Evolutionary conservation across 1,284 basidiomycete genomes (phyloP).

Genomic region (Irpex sp.): DNA sequence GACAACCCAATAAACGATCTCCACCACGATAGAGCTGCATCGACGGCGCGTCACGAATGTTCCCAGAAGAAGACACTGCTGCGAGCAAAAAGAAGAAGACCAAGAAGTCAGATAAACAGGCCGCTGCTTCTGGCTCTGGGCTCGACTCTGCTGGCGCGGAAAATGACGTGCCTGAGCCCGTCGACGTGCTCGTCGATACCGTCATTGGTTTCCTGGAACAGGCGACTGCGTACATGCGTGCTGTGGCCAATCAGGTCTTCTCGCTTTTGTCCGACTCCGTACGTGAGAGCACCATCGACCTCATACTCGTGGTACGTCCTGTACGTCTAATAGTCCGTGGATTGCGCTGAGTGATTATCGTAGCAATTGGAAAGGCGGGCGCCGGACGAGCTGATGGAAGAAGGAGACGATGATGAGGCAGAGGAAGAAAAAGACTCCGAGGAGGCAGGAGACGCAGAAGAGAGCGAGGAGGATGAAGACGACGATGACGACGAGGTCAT

Average conservation of each 20-base stretch:
- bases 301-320: constrained; percentile 70
- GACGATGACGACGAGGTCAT: constrained; percentile 41
- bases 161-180: constrained; percentile 49
- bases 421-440: constrained; percentile 8
- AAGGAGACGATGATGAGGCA: constrained; percentile 31
- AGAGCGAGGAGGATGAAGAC: constrained; percentile 32
- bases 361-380: constrained; percentile 81
- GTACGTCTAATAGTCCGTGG: constrained; percentile 1
- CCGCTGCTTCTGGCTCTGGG: constrained; percentile 8
- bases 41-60: constrained; percentile 50
- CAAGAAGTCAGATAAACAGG: constrained; percentile 21
- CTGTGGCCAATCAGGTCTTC: constrained; percentile 82
- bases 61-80: constrained; percentile 26
- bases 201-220: constrained; percentile 89
- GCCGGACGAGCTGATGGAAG: constrained; percentile 51
- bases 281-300: constrained; percentile 74
- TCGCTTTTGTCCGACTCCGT: constrained; percentile 70
- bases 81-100: constrained; percentile 42
- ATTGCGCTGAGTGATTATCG: neutral
- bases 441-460: constrained; percentile 39
- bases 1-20: constrained; percentile 4
- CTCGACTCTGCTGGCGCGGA: constrained; percentile 26
- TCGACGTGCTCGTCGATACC: constrained; percentile 85
- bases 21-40: constrained; percentile 29
- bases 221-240: constrained; percentile 79